Evolutionary conservation across 208 protist genomes (phyloP).

Genomic region (Naegleria lovaniensis): DNA sequence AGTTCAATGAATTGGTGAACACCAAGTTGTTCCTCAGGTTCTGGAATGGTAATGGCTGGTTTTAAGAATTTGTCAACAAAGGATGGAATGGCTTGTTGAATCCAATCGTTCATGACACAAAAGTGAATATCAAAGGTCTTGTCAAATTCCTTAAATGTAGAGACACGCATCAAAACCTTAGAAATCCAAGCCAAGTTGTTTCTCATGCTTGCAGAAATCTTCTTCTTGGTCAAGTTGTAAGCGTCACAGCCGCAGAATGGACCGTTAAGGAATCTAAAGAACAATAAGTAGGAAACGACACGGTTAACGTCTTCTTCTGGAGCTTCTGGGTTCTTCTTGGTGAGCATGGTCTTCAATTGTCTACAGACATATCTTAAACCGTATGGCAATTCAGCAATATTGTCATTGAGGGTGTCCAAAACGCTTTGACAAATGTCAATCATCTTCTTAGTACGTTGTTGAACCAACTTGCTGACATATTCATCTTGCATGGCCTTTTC

Average conservation of each 20-base stretch:
- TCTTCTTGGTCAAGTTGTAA: conserved; percentile 46
- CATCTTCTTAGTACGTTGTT: conserved; percentile 45
- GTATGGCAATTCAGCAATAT: conserved; percentile 54
- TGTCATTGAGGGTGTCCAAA: conserved; percentile 47
- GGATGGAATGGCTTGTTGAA: conserved; percentile 39
- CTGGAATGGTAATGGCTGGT: conserved; percentile 44
- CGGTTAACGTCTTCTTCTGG: conserved; percentile 47
- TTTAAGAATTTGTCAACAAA: conserved; percentile 47
- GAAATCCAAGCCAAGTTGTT: conserved; percentile 55
- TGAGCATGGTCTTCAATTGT: conserved; percentile 41
- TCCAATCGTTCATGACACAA: conserved; percentile 51
- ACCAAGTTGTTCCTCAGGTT: conserved; percentile 57
- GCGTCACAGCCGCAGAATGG: conserved; percentile 56
- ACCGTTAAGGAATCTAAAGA: conserved; percentile 64
- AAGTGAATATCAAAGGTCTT: conserved; percentile 50
- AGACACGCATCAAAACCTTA: conserved; percentile 54
- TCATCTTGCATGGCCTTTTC: conserved; percentile 51
- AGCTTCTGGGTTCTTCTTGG: conserved; percentile 36
- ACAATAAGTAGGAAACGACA: conserved; percentile 58
- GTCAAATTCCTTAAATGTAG: conserved; percentile 48
- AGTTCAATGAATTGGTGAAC: conserved; percentile 60
- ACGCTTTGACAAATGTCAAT: conserved; percentile 48
- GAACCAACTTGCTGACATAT: conserved; percentile 47
- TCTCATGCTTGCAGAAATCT: conserved; percentile 18
- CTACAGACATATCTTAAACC: conserved; percentile 58